A percentile compares a stretch with the other conserved stretches of the same genome.
Conservation (phyloP, 306 rosid species). For the Prinsepia uniflora region DNA sequence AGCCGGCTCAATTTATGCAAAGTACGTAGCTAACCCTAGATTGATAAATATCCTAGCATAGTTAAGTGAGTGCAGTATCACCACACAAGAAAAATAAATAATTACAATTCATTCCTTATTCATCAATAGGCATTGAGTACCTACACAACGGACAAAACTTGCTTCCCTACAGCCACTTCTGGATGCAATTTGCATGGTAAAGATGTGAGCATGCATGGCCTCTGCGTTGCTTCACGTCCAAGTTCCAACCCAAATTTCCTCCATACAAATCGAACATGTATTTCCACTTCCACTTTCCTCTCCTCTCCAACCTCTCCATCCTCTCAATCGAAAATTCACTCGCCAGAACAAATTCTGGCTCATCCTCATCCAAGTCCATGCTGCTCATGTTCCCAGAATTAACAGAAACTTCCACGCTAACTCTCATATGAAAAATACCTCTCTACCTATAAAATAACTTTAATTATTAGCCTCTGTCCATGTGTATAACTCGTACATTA, state of each 20-base stretch:
- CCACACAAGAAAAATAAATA: no score
- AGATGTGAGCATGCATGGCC: background rate
- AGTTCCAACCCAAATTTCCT: slow-evolving; percentile 2
- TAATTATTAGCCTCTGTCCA: background rate
- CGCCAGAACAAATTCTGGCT: background rate
- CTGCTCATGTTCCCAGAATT: background rate
- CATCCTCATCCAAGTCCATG: background rate
- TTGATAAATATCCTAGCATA: no score
- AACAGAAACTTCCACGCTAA: background rate
- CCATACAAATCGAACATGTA: background rate
- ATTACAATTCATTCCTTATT: background rate
- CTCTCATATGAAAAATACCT: background rate
- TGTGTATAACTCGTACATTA: background rate
- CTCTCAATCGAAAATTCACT: background rate
- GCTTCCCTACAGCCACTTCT: background rate
- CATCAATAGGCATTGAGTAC: background rate
- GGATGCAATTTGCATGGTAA: slow-evolving; percentile 1
- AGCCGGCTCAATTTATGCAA: no score
- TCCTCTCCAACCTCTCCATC: slow-evolving; percentile 10
- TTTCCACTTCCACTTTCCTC: background rate
- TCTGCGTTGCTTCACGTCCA: background rate
- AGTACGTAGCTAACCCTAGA: no score
- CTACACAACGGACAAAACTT: background rate
- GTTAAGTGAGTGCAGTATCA: no score
- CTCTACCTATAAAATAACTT: background rate